Conservation (phyloP, 2,329 filamentous ascomycete genomes). For the Aspergillus aculeatinus region DNA sequence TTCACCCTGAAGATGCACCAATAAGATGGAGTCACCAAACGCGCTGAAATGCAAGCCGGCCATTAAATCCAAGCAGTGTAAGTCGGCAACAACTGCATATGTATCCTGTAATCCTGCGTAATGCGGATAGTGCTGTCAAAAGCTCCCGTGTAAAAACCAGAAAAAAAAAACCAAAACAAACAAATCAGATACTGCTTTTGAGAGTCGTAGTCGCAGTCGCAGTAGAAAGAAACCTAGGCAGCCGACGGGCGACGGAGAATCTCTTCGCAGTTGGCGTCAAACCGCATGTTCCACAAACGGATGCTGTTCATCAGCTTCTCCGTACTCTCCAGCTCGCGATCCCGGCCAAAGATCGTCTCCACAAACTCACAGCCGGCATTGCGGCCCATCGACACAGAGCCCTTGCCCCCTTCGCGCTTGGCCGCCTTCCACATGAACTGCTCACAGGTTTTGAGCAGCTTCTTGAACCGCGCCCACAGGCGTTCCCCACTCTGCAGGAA, state of each 20-base stretch:
- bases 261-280: conserved; percentile 93
- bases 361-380: conserved; percentile 94
- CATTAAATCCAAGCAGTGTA: not conserved
- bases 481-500: conserved; percentile 88
- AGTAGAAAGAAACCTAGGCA: conserved; percentile 25
- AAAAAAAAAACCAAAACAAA: conserved; percentile 2
- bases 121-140: not conserved
- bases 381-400: conserved; percentile 74
- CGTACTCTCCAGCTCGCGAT: conserved; percentile 83
- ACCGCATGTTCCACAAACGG: conserved; percentile 85
- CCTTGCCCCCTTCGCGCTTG: conserved; percentile 67
- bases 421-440: conserved; percentile 90
- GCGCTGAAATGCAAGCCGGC: conserved; percentile 38
- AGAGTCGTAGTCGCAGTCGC: not conserved
- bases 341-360: conserved; percentile 88
- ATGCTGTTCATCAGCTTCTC: conserved; percentile 91
- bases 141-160: not conserved
- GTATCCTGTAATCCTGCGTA: conserved; percentile 2
- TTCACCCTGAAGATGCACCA: conserved; percentile 26
- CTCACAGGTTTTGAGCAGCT: conserved; percentile 87
- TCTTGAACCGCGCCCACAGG: conserved; percentile 79
- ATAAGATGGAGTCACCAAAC: conserved; percentile 30
- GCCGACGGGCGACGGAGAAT: conserved; percentile 63
- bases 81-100: not conserved
- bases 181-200: conserved; percentile 7